Conservation (phyloP, 768 basidiomycete species). For the Tubosaeta brunneosetosa region DNA sequence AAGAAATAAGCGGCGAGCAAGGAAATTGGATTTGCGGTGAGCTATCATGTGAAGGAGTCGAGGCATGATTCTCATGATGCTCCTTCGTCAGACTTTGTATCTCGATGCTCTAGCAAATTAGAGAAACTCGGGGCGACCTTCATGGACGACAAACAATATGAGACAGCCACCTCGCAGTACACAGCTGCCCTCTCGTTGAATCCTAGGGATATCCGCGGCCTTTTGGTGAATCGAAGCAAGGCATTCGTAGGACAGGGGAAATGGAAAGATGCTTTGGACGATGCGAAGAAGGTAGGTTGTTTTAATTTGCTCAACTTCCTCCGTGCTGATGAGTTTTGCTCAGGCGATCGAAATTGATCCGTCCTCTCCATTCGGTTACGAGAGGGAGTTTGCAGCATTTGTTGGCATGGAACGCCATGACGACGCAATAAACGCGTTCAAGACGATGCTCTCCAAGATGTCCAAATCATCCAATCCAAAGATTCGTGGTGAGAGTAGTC, state of each 20-base stretch:
- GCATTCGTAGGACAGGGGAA: background rate
- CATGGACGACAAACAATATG: background rate
- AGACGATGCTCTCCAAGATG: background rate
- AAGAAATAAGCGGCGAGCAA: no score
- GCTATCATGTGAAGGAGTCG: no score
- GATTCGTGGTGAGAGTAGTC: background rate
- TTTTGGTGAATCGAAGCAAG: background rate
- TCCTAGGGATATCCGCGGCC: background rate
- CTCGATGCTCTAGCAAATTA: background rate
- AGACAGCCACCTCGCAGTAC: background rate
- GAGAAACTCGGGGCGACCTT: background rate
- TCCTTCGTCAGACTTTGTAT: background rate
- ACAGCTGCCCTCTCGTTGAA: background rate
- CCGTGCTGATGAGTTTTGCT: background rate
- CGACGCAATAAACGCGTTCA: background rate
- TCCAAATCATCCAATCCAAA: background rate
- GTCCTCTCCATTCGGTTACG: background rate
- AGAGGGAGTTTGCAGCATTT: background rate
- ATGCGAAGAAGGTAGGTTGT: background rate
- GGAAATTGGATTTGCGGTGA: no score
- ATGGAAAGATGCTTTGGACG: slow-evolving; percentile 1
- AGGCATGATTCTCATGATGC: no score
- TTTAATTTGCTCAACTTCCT: background rate
- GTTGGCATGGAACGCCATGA: background rate
- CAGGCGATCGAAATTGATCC: background rate